Evolutionary conservation across 164 flowering plant genomes (phyloP).

Genomic region (Amborella trichopoda): DNA sequence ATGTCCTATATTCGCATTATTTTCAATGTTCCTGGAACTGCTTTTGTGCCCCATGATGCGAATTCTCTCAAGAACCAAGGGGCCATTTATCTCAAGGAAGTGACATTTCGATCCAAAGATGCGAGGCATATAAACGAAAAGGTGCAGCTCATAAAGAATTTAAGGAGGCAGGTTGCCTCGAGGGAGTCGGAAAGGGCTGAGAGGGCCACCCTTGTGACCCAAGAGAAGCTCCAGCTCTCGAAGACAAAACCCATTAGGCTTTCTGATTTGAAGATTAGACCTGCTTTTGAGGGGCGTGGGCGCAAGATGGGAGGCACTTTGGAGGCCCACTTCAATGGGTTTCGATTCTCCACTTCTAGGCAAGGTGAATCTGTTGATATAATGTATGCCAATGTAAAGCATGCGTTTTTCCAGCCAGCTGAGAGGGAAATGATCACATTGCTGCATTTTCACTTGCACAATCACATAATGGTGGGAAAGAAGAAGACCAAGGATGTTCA

Average conservation of each 20-base stretch:
- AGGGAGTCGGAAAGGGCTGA: slow-evolving; percentile 86
- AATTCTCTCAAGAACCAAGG: slow-evolving; percentile 45
- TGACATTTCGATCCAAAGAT: slow-evolving; percentile 77
- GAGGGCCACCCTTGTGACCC: slow-evolving; percentile 77
- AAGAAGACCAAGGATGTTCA: slow-evolving; percentile 81
- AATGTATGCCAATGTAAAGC: slow-evolving; percentile 64
- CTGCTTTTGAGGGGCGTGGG: slow-evolving; percentile 60
- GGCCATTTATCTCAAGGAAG: slow-evolving; percentile 66
- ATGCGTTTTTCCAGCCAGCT: slow-evolving; percentile 81
- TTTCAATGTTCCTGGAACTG: slow-evolving; percentile 69
- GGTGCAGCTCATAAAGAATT: slow-evolving; percentile 62
- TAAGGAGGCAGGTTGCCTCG: slow-evolving; percentile 54
- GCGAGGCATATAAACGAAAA: slow-evolving; percentile 72
- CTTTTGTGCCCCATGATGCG: slow-evolving; percentile 46
- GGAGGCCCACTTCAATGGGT: slow-evolving; percentile 73
- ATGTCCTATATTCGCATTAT: slow-evolving; percentile 63
- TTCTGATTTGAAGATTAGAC: slow-evolving; percentile 67
- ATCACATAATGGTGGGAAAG: slow-evolving; percentile 90
- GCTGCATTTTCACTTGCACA: slow-evolving; percentile 67
- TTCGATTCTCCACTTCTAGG: slow-evolving; percentile 55
- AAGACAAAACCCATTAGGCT: slow-evolving; percentile 56
- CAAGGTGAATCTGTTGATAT: slow-evolving; percentile 64
- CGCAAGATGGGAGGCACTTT: slow-evolving; percentile 58
- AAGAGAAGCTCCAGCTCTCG: slow-evolving; percentile 64
- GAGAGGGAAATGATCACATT: slow-evolving; percentile 81